Evolutionary conservation across 2,329 filamentous ascomycete genomes (phyloP).

Genomic region (Neofusicoccum parvum): DNA sequence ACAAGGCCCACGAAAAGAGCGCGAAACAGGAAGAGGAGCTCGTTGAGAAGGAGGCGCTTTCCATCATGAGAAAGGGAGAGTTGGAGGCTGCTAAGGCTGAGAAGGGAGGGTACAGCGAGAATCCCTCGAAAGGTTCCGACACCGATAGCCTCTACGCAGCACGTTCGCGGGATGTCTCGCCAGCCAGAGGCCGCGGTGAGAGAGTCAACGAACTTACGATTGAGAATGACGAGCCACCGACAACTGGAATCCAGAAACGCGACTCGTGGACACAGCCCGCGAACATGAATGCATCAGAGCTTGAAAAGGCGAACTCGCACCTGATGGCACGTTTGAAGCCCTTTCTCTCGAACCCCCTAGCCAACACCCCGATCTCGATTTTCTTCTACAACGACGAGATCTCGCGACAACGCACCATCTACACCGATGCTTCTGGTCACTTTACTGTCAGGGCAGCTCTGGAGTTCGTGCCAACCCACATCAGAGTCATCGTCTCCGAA

Average conservation of each 20-base stretch:
- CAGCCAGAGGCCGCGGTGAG: slow-evolving; percentile 25
- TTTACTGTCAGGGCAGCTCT: slow-evolving; percentile 79
- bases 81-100: slow-evolving; percentile 71
- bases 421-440: slow-evolving; percentile 86
- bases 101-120: slow-evolving; percentile 74
- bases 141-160: slow-evolving; percentile 41
- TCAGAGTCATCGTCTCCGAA: slow-evolving; percentile 84
- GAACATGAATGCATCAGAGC: slow-evolving; percentile 74
- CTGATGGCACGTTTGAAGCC: slow-evolving; percentile 85
- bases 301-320: slow-evolving; percentile 79
- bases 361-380: slow-evolving; percentile 77
- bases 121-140: slow-evolving; percentile 52
- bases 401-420: slow-evolving; percentile 81
- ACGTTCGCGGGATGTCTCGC: slow-evolving; percentile 34
- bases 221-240: slow-evolving; percentile 25
- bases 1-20: slow-evolving; percentile 52
- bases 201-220: background rate
- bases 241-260: slow-evolving; percentile 49
- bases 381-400: slow-evolving; percentile 91
- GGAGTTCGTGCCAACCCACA: slow-evolving; percentile 87
- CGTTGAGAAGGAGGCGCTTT: slow-evolving; percentile 73
- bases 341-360: slow-evolving; percentile 83
- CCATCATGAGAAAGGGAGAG: slow-evolving; percentile 72
- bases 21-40: slow-evolving; percentile 61
- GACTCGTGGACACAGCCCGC: slow-evolving; percentile 53